Percentiles rank a stretch among this genome's conserved stretches.
These are phyloP conservation scores for Irpex sp. DNA, from an alignment of 1,284 basidiomycete species.

Conservation along the genomic window DNA sequence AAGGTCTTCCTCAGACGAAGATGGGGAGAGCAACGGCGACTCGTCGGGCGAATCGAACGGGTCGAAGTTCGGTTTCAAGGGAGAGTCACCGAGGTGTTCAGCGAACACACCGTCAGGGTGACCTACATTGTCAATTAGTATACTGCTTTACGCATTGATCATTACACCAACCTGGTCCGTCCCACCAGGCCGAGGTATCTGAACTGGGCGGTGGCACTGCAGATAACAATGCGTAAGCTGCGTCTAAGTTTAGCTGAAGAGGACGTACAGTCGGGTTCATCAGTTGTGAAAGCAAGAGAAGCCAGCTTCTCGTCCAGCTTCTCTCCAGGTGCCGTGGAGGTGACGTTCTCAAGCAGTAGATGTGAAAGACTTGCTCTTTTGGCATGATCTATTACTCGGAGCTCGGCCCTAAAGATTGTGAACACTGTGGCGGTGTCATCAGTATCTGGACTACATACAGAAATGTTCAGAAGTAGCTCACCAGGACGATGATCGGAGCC, in stretches of 20 bases:
- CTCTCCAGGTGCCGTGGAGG: constrained; percentile 55
- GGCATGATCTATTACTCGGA: constrained; percentile 72
- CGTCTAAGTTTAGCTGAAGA: neutral
- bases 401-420: constrained; percentile 72
- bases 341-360: constrained; percentile 59
- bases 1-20: constrained; percentile 77
- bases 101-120: constrained; percentile 59
- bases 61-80: constrained; percentile 36
- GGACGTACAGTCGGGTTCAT: constrained; percentile 35
- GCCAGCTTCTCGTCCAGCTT: constrained; percentile 70
- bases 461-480: constrained; percentile 22
- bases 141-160: neutral
- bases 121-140: constrained; percentile 34
- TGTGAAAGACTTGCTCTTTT: constrained; percentile 71
- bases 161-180: constrained; percentile 47
- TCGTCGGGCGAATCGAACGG: constrained; percentile 65
- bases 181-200: constrained; percentile 74
- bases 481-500: constrained; percentile 95
- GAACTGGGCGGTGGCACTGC: constrained; percentile 76
- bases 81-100: constrained; percentile 24
- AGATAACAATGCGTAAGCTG: constrained; percentile 20
- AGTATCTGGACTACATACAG: neutral
- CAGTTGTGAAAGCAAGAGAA: constrained; percentile 25
- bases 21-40: constrained; percentile 67
- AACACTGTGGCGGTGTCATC: constrained; percentile 54